These are phyloP conservation scores for Daldinia loculata DNA, from an alignment of 495 filamentous ascomycete species.

Conservation along the genomic window DNA sequence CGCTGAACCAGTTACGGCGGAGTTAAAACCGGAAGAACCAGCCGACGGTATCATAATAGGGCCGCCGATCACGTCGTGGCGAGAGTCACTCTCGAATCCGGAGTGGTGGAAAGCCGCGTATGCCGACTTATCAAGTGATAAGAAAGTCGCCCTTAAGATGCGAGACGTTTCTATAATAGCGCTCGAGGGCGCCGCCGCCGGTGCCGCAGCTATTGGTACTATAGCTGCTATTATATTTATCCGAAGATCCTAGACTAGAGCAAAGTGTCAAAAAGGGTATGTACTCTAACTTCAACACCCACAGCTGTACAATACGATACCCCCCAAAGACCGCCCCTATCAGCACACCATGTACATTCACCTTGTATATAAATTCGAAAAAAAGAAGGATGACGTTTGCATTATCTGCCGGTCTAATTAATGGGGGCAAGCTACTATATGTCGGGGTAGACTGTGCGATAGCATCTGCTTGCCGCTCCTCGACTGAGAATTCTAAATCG, in stretches of 20 bases:
- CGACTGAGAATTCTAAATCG: slow-evolving; percentile 30
- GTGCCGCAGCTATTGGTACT: slow-evolving; percentile 68
- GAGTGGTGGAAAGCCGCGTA: slow-evolving; percentile 48
- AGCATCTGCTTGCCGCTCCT: slow-evolving; percentile 25
- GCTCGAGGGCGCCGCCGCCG: slow-evolving; percentile 76
- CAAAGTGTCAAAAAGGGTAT: background rate
- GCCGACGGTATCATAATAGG: slow-evolving; percentile 1
- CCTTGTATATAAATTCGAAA: slow-evolving; percentile 4
- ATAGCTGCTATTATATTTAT: slow-evolving; percentile 64
- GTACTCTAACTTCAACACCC: slow-evolving; percentile 15
- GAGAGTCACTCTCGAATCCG: slow-evolving; percentile 57
- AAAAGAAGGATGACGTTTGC: slow-evolving; percentile 33
- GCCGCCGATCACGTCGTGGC: slow-evolving; percentile 56
- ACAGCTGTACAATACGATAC: slow-evolving; percentile 27
- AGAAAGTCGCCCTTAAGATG: slow-evolving; percentile 71
- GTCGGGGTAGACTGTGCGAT: slow-evolving; percentile 27
- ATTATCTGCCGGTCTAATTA: slow-evolving; percentile 41
- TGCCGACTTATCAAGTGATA: slow-evolving; percentile 73
- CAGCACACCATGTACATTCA: slow-evolving; percentile 6
- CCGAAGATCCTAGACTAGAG: slow-evolving; percentile 42
- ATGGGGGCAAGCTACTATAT: slow-evolving; percentile 28
- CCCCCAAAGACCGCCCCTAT: slow-evolving; percentile 10
- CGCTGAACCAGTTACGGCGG: slow-evolving; percentile 5
- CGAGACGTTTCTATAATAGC: slow-evolving; percentile 76
- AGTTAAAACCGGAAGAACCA: background rate